Evolutionary conservation across 441 rosid species (phyloP), one percentile per base, ranked within the genome.

Genomic region (Gossypium lobatum): DNA sequence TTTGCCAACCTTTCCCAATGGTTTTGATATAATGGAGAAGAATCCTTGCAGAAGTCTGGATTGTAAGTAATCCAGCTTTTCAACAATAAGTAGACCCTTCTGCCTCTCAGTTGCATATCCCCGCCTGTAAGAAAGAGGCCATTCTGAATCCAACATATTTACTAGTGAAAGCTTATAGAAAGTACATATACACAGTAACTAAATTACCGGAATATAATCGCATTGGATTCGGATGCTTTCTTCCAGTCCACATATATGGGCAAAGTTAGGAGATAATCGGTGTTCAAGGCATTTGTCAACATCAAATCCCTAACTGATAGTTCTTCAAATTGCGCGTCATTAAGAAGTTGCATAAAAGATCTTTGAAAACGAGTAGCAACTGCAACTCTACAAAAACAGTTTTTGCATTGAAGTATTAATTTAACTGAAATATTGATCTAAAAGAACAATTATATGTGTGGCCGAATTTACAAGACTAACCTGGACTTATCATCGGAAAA

Each of bases 21-120:
- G 97, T 78, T 90, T 91, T 77, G 99, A 89, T 77, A 85, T 52
- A 46, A 81, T 74, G 75, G 82, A 83, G 80, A 95, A 88, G 75
- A 91, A 80, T 75, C 84, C 82, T 80, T 64, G 87, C 76, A 95
- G 86, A 83, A 93, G 87, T 80, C 80, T 80, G 73, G 99, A 95
- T 81, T 93, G 99, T 78, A 95, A 37, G 85, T 89, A 95, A 79
- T 95, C 97, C 87, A 95, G 82, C 80, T 93, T 95, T 84, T 89
- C 97, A 80, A 86, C 99, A 82, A 93, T 80, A 57, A 95, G 73
- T 50, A 91, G 80, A 62, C 97, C 99, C 82, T 85, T 91, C 83
- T 95, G 92, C 83, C 91, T 89, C 83, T 95, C 97, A 37, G 97
- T 88, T 75, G 97, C 86, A 85, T 93, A 95, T 67, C 99, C 99